Percentiles rank a stretch among this genome's conserved stretches.
phyloP scores from a whole-genome alignment of 2,329 filamentous ascomycete species.

The Cladophialophora exuberans region DNA sequence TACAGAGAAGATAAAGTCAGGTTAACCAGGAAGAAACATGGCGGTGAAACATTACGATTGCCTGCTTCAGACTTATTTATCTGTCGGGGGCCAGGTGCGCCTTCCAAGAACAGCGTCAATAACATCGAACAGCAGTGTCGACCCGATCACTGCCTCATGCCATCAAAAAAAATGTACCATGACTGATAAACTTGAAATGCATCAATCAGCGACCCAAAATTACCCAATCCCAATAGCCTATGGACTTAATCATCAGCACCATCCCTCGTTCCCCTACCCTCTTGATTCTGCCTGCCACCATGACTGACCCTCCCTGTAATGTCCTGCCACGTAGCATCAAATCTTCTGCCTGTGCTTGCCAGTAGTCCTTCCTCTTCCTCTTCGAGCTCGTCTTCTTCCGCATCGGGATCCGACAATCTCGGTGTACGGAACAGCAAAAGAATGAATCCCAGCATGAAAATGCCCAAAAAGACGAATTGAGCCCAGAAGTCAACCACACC shows the following conservation, averaged over 20 bases:
- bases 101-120: too few species aligned
- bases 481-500: constrained; percentile 94
- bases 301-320: constrained; percentile 64
- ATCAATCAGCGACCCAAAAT: not conserved
- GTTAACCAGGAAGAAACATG: too few species aligned
- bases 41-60: not conserved
- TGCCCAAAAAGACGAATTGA: constrained; percentile 84
- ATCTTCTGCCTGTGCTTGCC: constrained; percentile 77
- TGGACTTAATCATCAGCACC: constrained; percentile 5
- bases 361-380: constrained; percentile 93
- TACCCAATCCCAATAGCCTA: not conserved
- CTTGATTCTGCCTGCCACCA: constrained; percentile 2
- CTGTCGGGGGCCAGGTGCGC: not conserved
- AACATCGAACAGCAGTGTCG: too few species aligned
- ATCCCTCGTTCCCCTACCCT: constrained; percentile 18
- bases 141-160: too few species aligned
- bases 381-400: constrained; percentile 82
- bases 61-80: not conserved
- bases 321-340: constrained; percentile 87
- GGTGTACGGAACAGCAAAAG: constrained; percentile 81
- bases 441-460: constrained; percentile 81
- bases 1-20: not conserved
- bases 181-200: not conserved
- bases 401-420: constrained; percentile 71
- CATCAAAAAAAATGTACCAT: not conserved